A percentile compares a stretch with the other conserved stretches of the same genome.
phyloP scores from a whole-genome alignment of 768 basidiomycete species.

The Russula virescens region DNA sequence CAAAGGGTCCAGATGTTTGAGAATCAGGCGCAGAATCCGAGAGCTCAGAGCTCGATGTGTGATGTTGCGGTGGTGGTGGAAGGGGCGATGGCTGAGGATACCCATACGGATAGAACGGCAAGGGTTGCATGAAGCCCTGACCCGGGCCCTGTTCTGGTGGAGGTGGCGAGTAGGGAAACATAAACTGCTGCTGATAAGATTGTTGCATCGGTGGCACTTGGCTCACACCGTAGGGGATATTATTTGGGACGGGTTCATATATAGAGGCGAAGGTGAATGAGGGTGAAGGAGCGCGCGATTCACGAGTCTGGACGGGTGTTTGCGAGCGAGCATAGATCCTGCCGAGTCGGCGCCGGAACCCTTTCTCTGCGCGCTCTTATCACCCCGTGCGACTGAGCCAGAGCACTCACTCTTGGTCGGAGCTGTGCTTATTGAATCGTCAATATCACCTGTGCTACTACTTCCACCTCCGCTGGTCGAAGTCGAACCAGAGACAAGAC shows the following conservation, averaged over 20 bases:
- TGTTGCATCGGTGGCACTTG: slow-evolving; percentile 30
- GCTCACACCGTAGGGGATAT: slow-evolving; percentile 29
- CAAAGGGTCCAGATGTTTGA: slow-evolving; percentile 12
- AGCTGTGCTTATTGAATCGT: slow-evolving; percentile 65
- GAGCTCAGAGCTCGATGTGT: slow-evolving; percentile 28
- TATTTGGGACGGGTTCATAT: slow-evolving; percentile 52
- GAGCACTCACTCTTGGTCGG: slow-evolving; percentile 84
- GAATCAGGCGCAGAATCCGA: slow-evolving; percentile 21
- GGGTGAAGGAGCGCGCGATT: slow-evolving; percentile 69
- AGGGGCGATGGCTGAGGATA: slow-evolving; percentile 15
- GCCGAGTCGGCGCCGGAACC: slow-evolving; percentile 40
- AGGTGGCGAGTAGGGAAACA: slow-evolving; percentile 33
- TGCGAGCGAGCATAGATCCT: slow-evolving; percentile 48
- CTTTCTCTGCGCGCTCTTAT: slow-evolving; percentile 45
- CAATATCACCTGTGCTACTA: slow-evolving; percentile 59
- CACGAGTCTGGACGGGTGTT: slow-evolving; percentile 54
- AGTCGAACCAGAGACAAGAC: slow-evolving; percentile 63
- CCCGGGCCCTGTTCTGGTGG: slow-evolving; percentile 22
- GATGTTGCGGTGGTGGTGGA: slow-evolving; percentile 7
- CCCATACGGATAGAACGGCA: slow-evolving; percentile 20
- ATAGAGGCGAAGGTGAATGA: slow-evolving; percentile 69
- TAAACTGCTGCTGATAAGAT: slow-evolving; percentile 26
- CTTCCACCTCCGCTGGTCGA: slow-evolving; percentile 47
- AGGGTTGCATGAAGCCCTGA: slow-evolving; percentile 25
- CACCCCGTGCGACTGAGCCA: slow-evolving; percentile 49